These are phyloP conservation scores for Fusarium subglutinans DNA, from an alignment of 2,329 filamentous ascomycete genomes.

Conservation along the genomic window DNA sequence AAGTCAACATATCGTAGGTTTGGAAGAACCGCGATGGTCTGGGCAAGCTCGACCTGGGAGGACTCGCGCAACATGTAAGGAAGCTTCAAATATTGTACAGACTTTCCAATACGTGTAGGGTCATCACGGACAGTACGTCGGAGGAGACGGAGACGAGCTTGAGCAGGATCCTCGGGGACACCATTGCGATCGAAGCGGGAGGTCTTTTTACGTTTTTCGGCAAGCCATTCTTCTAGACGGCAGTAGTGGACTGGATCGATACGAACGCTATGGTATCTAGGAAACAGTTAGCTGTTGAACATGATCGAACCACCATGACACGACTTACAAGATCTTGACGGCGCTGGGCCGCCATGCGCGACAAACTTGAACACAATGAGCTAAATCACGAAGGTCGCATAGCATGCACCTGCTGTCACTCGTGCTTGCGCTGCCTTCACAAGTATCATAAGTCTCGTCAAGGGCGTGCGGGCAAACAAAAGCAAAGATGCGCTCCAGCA, in stretches of 20 bases:
- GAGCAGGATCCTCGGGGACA: conserved; percentile 81
- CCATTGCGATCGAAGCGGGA: conserved; percentile 80
- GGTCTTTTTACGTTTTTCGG: conserved; percentile 79
- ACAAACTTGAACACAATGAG: conserved; percentile 79
- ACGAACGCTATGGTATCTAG: conserved; percentile 85
- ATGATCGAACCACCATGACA: neutral
- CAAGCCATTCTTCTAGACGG: conserved; percentile 81
- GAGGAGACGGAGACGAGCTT: conserved; percentile 78
- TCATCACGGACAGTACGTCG: conserved; percentile 85
- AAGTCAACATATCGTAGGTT: conserved; percentile 91
- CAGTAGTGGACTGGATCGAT: conserved; percentile 97
- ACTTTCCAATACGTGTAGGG: conserved; percentile 70
- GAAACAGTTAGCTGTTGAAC: conserved; percentile 18
- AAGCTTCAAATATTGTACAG: conserved; percentile 83
- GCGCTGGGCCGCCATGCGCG: conserved; percentile 73
- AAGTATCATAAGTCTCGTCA: conserved; percentile 82
- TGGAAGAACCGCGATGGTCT: conserved; percentile 84
- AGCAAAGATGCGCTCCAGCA: conserved; percentile 81
- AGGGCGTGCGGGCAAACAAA: conserved; percentile 84
- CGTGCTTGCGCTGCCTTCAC: conserved; percentile 74
- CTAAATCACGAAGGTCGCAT: conserved; percentile 89
- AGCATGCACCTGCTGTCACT: conserved; percentile 87
- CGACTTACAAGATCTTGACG: conserved; percentile 68
- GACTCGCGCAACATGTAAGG: conserved; percentile 96
- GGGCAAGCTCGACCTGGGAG: conserved; percentile 82